phyloP scores from a whole-genome alignment of 495 filamentous ascomycete species.

The Aspergillus sparsus region DNA sequence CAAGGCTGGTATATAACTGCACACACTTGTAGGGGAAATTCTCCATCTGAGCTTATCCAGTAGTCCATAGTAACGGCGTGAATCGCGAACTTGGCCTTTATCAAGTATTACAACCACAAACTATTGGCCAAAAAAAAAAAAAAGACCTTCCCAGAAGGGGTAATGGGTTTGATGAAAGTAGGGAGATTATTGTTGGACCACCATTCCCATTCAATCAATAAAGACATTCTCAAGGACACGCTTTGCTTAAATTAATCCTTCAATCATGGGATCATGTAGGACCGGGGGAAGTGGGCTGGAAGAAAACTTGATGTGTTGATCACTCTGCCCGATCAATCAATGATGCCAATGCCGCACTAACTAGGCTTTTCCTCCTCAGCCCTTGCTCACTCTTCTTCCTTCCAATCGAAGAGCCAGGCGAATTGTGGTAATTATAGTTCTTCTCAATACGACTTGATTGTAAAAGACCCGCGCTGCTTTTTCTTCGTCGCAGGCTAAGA shows the following conservation, averaged over 20 bases:
- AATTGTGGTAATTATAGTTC: slow-evolving; percentile 26
- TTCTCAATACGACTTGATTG: slow-evolving; percentile 44
- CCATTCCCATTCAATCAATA: background rate
- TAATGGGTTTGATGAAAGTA: too few relatives aligned
- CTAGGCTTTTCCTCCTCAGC: slow-evolving; percentile 46
- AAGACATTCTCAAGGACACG: background rate
- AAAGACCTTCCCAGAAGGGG: too few relatives aligned
- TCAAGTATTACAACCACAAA: too few relatives aligned
- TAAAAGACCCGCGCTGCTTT: slow-evolving; percentile 32
- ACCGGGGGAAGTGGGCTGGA: too few relatives aligned
- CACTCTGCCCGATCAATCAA: slow-evolving; percentile 33
- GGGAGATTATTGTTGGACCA: too few relatives aligned
- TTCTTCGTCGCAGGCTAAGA: slow-evolving; percentile 23
- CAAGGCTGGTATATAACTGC: too few relatives aligned
- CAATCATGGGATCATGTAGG: background rate
- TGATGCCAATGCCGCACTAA: slow-evolving; percentile 47
- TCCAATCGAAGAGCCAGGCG: slow-evolving; percentile 26
- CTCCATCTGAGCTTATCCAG: too few relatives aligned
- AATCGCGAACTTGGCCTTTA: too few relatives aligned
- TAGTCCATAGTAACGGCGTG: too few relatives aligned
- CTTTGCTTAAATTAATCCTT: background rate
- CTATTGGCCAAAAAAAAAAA: too few relatives aligned
- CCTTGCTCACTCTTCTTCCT: slow-evolving; percentile 45
- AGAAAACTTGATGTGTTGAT: background rate
- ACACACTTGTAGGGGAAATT: too few relatives aligned